Percentiles rank a stretch among this genome's conserved stretches.
Conservation (phyloP, 805 yeast genomes). For the Metschnikowia koreensis region DNA sequence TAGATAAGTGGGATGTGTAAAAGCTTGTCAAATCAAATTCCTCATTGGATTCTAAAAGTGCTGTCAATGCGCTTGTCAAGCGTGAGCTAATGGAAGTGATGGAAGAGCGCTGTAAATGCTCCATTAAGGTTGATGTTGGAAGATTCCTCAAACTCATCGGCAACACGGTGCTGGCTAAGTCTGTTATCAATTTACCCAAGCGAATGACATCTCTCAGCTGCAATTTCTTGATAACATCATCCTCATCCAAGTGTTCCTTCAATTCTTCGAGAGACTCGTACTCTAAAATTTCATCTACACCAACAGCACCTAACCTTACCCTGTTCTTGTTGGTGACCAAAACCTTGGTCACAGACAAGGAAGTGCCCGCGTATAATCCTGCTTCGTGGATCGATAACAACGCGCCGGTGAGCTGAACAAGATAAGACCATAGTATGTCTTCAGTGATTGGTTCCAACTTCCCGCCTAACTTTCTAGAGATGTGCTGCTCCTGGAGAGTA, state of each 20-base stretch:
- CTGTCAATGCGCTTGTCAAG: constrained; percentile 36
- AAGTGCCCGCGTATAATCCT: constrained; percentile 60
- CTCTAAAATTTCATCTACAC: constrained; percentile 64
- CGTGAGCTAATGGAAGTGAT: constrained; percentile 36
- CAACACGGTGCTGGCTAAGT: constrained; percentile 45
- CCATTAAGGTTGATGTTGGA: constrained; percentile 13
- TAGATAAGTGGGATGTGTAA: constrained; percentile 23
- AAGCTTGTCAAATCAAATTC: constrained; percentile 26
- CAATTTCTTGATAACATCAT: constrained; percentile 21
- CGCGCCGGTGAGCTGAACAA: constrained; percentile 73
- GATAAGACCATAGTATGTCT: constrained; percentile 68
- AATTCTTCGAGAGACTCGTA: constrained; percentile 32
- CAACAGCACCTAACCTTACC: constrained; percentile 68
- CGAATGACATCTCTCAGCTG: constrained; percentile 56
- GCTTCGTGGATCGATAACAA: constrained; percentile 61
- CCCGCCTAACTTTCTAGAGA: constrained; percentile 41
- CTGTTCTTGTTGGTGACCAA: constrained; percentile 71
- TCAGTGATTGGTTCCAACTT: constrained; percentile 57
- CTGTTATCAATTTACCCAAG: constrained; percentile 61
- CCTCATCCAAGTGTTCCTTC: constrained; percentile 11
- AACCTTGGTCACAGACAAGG: constrained; percentile 64
- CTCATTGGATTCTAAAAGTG: constrained; percentile 17
- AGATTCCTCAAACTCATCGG: constrained; percentile 26
- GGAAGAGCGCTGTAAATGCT: constrained; percentile 17
- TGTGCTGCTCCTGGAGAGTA: constrained; percentile 69